A percentile compares a stretch with the other conserved stretches of the same genome.
phyloP scores from a whole-genome alignment of 257 asterid species.

The Solanum appendiculatum region DNA sequence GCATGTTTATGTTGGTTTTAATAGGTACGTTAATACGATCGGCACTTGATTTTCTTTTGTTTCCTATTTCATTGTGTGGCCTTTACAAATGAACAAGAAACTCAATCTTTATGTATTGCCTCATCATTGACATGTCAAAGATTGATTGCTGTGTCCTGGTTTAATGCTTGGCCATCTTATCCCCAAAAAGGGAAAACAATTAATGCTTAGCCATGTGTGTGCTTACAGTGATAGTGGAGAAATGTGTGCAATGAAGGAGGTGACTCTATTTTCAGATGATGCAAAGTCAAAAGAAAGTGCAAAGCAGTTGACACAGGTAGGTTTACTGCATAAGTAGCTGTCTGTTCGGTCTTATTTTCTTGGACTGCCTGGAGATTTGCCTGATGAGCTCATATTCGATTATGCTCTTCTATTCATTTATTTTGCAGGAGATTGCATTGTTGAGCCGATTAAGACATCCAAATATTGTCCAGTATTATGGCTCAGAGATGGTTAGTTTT shows the following conservation, averaged over 20 bases:
- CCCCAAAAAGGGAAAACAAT: neutral
- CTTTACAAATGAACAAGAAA: neutral
- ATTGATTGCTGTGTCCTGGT: neutral
- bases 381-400: neutral
- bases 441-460: slow-evolving; percentile 68
- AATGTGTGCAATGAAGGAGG: slow-evolving; percentile 99
- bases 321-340: slow-evolving; percentile 6
- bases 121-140: neutral
- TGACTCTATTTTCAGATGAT: slow-evolving; percentile 82
- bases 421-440: slow-evolving; percentile 61
- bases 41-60: neutral
- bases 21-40: slow-evolving; percentile 34
- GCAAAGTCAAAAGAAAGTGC: slow-evolving; percentile 95
- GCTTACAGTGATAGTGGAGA: slow-evolving; percentile 74
- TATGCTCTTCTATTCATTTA: neutral
- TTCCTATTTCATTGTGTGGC: neutral
- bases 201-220: neutral
- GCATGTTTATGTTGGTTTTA: slow-evolving; percentile 62
- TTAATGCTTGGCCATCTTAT: neutral
- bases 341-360: neutral
- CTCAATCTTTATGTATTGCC: neutral
- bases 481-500: slow-evolving; percentile 74
- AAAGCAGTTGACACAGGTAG: slow-evolving; percentile 89
- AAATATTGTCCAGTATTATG: slow-evolving; percentile 76
- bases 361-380: neutral